Base-by-base conservation (phyloP, 306 rosid genomes). In the Hippophae tibetana region DNA sequence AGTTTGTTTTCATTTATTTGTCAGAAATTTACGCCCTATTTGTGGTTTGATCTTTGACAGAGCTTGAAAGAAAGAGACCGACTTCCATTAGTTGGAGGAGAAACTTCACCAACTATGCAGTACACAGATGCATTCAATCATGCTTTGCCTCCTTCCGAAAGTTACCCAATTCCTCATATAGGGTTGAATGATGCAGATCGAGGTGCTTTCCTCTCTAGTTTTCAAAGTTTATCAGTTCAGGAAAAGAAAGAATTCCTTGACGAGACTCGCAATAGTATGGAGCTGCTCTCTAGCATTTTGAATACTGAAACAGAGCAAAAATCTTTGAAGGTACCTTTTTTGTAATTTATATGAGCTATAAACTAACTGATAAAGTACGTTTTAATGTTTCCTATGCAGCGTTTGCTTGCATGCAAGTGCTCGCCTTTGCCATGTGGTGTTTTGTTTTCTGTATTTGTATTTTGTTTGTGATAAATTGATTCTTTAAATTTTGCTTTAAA, bases 241-340 rank as follows among this genome's bases (percentile, higher is more conserved):
- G 89, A 80, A 57, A 82, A 78, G 79, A 87, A 75, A 64, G 89
- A 87, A 50, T 72, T 64, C 76, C 86, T 87, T 42, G 80, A 76
- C 61, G 69, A 84, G 54, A 78, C 95, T 54, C 86, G 93, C 63
- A 87, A 82, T 76, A 87, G 92, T 68, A 79, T 79, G 49, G 95
- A 87, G 53, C 64, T 87, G 64, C 83, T 87, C 60, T 71, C 95
- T 42, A 74, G 85, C 79, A 84, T 87, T 57, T 74, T 84, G 72
- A 74, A 56, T 59, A 69, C 83, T 27, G 92, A 84, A 61, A 74
- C 80, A 7, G 92, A 84, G 57, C 82, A 92, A 3, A 84, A 84
- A 74, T 70, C 78, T 70, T 65, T 84, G 47, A 82, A 87, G 95
- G 95, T 87, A 74, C 38, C 25, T 50, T 52, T 18, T 6, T 73